Evolutionary conservation across 1,284 basidiomycete genomes (phyloP), one percentile per base, ranked within the genome.

Genomic region (Veloboletus limbatus): DNA sequence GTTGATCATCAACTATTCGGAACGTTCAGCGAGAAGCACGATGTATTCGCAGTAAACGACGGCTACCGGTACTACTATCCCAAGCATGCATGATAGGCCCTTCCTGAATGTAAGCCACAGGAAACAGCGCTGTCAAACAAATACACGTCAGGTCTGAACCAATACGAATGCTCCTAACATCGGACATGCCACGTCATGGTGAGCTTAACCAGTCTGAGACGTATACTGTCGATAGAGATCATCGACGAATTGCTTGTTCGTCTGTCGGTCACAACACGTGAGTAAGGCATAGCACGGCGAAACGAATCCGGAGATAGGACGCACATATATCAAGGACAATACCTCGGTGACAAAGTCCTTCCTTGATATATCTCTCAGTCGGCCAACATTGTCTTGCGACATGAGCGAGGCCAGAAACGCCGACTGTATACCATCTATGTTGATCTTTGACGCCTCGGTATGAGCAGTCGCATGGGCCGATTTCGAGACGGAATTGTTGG

Each of bases 311-410:
- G 16, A 37, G 36, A 25, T 7, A 4, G 21, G 26, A 75, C 82
- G 60, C 47, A 89, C 85, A 63, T 87, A 81, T 47, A 89, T 77
- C 55, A 89, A 69, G 21, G 75, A 78, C 56, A 87, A 64, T 43
- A 90, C 67, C 60, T 87, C 80, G 43, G 72, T 69, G 26, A 88
- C 74, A 61, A 90, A 90, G 36, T 80, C 79, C 42, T 79, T 82
- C 59, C 74, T 74, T 44, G 74, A 73, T 51, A 79, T 52, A 36
- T 26, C 38, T 42, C 40, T 54, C 45, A 64, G 32, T 40, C 40
- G 58, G 59, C 39, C 52, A 13, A 35, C 10, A 24, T 38, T 21
- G 6, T 56, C 49, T 40, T 59, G 58, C 5, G 43, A 48, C 3
- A 52, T 40, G 20, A 70, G 48, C 24, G 62, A 53, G 21, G 61